Base-by-base conservation (phyloP, 139 green algal genomes). In the Asterochloris sp. region DNA sequence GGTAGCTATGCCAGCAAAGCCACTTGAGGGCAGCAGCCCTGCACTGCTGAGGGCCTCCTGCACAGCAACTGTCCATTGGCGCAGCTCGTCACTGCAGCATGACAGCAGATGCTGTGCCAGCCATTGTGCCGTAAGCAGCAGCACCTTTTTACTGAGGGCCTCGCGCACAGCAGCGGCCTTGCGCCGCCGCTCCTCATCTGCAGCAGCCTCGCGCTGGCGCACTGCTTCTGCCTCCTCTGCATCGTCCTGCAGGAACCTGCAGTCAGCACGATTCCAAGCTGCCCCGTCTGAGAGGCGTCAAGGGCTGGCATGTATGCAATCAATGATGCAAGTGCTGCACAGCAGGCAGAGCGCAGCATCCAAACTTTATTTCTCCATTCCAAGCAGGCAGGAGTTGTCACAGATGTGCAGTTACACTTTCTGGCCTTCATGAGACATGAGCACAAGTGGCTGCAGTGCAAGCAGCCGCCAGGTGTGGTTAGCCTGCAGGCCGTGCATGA, bases 171-270 rank as follows among this genome's bases (percentile, higher is more conserved):
- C 54, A 21, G 78, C 68, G 75, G 74, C 26, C 54, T 68, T 23
- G 0, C 80, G 23, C 69, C 60, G 12, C 38, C 76, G 76, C 69
- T 79, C 83, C 47, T 27, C 81, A 26, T 73, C 83, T 47, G 24
- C 78, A 16, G n/a, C 74, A 17, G 76, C 81, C 62, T 85, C 81
- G 12, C 26, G 23, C 19, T 60, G 63, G n/a, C 28, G 73, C 27
- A 80, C 73, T 62, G 29, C 76, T 61, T 64, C 69, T 74, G 83
- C 81, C 79, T 86, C 82, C 61, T 76, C 75, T 69, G 78, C 78
- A 68, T 91, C 84, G 12, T 85, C 86, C 11, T 81, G 78, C 21
- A 84, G 61, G 64, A 89, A 67, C 76, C 85, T 91, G 80, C 38
- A 78, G 11, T 19, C 10, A 74, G n/a, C 69, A 76, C 14, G 2